Evolutionary conservation across 768 basidiomycete species (phyloP).

Genomic region (Phanerodontia chrysosporium): DNA sequence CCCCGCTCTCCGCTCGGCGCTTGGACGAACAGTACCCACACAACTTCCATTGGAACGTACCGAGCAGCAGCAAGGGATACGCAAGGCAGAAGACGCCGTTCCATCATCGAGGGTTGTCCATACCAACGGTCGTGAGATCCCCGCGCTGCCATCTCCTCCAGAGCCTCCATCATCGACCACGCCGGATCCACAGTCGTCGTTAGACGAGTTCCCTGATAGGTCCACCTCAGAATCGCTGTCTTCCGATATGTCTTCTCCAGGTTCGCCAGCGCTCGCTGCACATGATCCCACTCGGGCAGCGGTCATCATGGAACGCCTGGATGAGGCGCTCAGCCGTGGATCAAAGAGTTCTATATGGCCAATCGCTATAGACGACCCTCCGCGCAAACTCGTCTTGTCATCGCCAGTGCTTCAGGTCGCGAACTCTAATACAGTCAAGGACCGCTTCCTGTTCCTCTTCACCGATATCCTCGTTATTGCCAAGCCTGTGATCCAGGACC

Average conservation of each 20-base stretch:
- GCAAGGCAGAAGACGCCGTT: background rate
- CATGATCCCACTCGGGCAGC: conserved; percentile 40
- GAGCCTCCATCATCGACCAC: conserved; percentile 63
- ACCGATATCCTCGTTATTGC: conserved; percentile 90
- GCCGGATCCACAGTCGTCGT: conserved; percentile 73
- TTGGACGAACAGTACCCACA: conserved; percentile 18
- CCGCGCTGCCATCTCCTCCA: conserved; percentile 32
- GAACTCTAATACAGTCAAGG: conserved; percentile 90
- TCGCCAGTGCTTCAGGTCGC: conserved; percentile 92
- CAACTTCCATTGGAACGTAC: conserved; percentile 2
- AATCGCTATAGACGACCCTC: conserved; percentile 75
- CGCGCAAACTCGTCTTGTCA: conserved; percentile 78
- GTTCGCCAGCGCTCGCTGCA: conserved; percentile 41
- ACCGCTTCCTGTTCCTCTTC: conserved; percentile 96
- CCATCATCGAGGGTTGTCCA: conserved; percentile 10
- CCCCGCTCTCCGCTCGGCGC: conserved; percentile 25
- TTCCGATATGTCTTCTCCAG: conserved; percentile 52
- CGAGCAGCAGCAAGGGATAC: conserved; percentile 2
- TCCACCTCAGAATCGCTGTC: conserved; percentile 74
- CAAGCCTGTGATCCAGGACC: conserved; percentile 77
- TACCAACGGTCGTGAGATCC: conserved; percentile 12
- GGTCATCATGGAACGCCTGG: conserved; percentile 62
- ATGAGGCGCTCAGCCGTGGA: conserved; percentile 63
- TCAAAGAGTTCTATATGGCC: conserved; percentile 55
- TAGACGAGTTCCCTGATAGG: conserved; percentile 64